phyloP scores from a whole-genome alignment of 1,139 yeast genomes.

The Blastobotrys apis region DNA sequence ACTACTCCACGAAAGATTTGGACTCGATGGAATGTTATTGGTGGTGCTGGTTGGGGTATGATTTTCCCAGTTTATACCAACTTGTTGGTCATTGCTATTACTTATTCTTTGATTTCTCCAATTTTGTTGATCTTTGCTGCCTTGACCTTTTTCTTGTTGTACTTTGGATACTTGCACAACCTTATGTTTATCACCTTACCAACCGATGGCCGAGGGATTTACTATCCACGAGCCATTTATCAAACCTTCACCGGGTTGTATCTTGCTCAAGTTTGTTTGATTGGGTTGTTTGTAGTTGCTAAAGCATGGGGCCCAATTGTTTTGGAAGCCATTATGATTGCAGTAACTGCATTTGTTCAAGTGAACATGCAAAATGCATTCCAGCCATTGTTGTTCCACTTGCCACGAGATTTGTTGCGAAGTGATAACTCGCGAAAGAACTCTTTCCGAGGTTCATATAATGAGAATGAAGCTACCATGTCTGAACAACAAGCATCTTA shows the following conservation, averaged over 20 bases:
- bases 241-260: conserved; percentile 87
- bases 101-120: conserved; percentile 83
- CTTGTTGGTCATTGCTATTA: conserved; percentile 72
- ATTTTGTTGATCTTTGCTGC: conserved; percentile 64
- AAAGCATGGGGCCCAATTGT: conserved; percentile 95
- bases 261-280: conserved; percentile 75
- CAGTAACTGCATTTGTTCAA: conserved; percentile 64
- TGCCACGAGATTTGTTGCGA: conserved; percentile 49
- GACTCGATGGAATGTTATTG: conserved; percentile 61
- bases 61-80: conserved; percentile 79
- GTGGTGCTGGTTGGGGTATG: conserved; percentile 79
- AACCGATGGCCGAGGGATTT: conserved; percentile 75
- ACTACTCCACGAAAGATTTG: conserved; percentile 84
- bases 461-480: neutral
- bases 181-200: conserved; percentile 65
- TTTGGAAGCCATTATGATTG: conserved; percentile 62
- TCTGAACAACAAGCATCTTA: neutral
- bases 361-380: conserved; percentile 58
- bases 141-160: conserved; percentile 64
- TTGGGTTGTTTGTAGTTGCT: conserved; percentile 84
- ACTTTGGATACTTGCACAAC: conserved; percentile 76
- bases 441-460: neutral
- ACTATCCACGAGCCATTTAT: conserved; percentile 81
- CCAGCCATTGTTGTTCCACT: conserved; percentile 58
- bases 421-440: conserved; percentile 1